Conservation (phyloP, 352 stramenopile genomes). For the Globisporangium viniferum region DNA sequence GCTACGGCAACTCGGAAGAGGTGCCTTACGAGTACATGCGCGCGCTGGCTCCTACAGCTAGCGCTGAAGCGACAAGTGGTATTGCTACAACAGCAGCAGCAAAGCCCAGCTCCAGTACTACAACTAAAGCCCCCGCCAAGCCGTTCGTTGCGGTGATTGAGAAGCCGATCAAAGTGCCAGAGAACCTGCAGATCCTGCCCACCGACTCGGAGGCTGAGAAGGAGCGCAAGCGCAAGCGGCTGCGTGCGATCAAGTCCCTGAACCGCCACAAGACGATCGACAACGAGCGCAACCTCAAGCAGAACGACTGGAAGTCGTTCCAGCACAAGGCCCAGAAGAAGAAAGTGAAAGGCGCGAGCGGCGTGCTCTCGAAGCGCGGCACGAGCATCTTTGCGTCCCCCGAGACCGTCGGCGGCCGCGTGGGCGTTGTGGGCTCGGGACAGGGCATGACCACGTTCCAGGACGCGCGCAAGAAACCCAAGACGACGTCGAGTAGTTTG, state of each 20-base stretch:
- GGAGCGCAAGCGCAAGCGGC: constrained; percentile 78
- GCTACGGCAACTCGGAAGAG: constrained; percentile 89
- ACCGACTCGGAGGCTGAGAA: constrained; percentile 85
- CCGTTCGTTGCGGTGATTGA: constrained; percentile 48
- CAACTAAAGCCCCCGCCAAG: constrained; percentile 11
- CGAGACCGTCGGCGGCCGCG: constrained; percentile 74
- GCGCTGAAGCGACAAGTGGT: background rate
- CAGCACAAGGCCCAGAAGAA: constrained; percentile 80
- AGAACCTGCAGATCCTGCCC: constrained; percentile 79
- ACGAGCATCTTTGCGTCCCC: constrained; percentile 89
- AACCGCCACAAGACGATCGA: constrained; percentile 87
- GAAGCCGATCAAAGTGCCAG: constrained; percentile 83
- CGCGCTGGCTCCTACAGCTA: constrained; percentile 9
- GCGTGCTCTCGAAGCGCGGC: constrained; percentile 74
- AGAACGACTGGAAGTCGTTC: constrained; percentile 87
- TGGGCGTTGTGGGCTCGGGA: constrained; percentile 85
- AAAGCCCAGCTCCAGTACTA: constrained; percentile 1
- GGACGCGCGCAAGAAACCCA: constrained; percentile 73
- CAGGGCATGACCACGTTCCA: constrained; percentile 85
- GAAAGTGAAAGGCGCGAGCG: constrained; percentile 59
- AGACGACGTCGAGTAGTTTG: constrained; percentile 15
- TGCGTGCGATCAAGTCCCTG: constrained; percentile 82
- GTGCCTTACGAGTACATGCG: constrained; percentile 88
- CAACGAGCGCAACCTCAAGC: constrained; percentile 79
- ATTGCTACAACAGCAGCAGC: background rate